Conservation (phyloP, 2,329 filamentous ascomycete genomes). For the Immersiporthe knoxdaviesiana region DNA sequence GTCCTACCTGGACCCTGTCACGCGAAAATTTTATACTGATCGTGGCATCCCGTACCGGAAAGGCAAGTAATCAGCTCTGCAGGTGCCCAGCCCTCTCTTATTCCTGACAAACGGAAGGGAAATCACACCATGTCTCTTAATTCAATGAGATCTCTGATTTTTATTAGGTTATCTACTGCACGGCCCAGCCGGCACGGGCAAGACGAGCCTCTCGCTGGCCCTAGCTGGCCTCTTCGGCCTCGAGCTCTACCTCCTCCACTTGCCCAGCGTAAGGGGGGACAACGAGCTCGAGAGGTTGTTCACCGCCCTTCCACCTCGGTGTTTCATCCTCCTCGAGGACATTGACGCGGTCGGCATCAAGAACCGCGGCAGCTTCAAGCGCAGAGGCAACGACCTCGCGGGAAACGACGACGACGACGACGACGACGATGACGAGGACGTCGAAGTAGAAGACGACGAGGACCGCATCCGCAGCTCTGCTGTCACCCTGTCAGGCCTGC, state of each 20-base stretch:
- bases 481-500: conserved; percentile 73
- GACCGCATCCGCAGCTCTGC: conserved; percentile 34
- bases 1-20: conserved; percentile 65
- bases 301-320: conserved; percentile 67
- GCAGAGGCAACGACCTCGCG: conserved; percentile 43
- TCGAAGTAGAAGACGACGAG: too few species aligned
- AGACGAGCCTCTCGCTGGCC: conserved; percentile 72
- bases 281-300: conserved; percentile 72
- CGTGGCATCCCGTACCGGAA: conserved; percentile 84
- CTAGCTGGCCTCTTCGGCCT: conserved; percentile 72
- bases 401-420: conserved; percentile 16
- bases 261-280: conserved; percentile 64
- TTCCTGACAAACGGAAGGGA: too few species aligned
- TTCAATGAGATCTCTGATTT: too few species aligned
- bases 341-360: conserved; percentile 66
- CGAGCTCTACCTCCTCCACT: conserved; percentile 71
- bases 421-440: conserved; percentile 26
- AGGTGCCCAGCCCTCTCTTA: too few species aligned
- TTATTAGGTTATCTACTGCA: conserved; percentile 70
- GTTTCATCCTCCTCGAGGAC: conserved; percentile 75
- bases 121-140: too few species aligned
- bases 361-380: conserved; percentile 53
- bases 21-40: conserved; percentile 78
- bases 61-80: conserved; percentile 42
- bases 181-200: conserved; percentile 80